Percentiles rank a stretch among this genome's conserved stretches.
Evolutionary conservation across 345 rosid genomes (phyloP).

Genomic region (Sonneratia caseolaris): DNA sequence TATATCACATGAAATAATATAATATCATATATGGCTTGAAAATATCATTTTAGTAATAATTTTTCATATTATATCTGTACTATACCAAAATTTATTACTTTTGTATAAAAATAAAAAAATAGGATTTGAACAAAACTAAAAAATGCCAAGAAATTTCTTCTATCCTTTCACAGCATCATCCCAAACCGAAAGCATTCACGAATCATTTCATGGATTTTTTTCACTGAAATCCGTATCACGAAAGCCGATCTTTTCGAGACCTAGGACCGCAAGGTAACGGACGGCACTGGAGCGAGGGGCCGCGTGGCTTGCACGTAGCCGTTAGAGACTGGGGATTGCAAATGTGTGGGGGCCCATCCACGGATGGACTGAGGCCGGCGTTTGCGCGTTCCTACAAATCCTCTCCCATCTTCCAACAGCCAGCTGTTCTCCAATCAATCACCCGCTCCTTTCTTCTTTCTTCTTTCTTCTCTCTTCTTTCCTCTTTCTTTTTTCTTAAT

Average conservation of each 20-base stretch:
- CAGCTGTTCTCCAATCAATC: background rate
- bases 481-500: background rate
- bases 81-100: too few relatives aligned
- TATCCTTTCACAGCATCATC: too few relatives aligned
- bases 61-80: too few relatives aligned
- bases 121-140: too few relatives aligned
- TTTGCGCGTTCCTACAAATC: background rate
- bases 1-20: too few relatives aligned
- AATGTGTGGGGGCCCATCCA: background rate
- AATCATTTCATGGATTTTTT: too few relatives aligned
- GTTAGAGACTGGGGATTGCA: background rate
- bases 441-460: background rate
- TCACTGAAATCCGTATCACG: too few relatives aligned
- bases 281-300: background rate
- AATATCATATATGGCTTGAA: too few relatives aligned
- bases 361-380: background rate
- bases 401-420: background rate
- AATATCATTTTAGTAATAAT: too few relatives aligned
- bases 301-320: slow-evolving; percentile 2
- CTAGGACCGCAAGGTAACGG: background rate
- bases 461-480: background rate
- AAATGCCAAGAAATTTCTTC: too few relatives aligned
- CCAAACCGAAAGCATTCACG: too few relatives aligned
- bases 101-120: too few relatives aligned
- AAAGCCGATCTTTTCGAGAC: background rate